Percentiles rank a stretch among this genome's conserved stretches.
These are phyloP conservation scores for Diaporthe eres DNA, from an alignment of 2,329 filamentous ascomycete species.

Conservation along the genomic window DNA sequence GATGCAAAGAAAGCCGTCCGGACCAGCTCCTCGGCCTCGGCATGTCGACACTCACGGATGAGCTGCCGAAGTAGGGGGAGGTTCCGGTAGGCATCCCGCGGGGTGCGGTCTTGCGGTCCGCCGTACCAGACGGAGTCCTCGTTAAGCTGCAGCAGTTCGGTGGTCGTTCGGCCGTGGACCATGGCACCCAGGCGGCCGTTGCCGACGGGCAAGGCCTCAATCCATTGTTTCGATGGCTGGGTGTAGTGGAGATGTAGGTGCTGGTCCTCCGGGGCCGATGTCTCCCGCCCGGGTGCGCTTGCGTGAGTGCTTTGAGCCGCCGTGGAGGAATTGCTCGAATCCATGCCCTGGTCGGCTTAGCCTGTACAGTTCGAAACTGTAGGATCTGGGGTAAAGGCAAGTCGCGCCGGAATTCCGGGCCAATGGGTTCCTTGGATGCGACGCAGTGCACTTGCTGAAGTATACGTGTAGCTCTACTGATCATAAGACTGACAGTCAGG, in stretches of 20 bases:
- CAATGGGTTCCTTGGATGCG: background rate
- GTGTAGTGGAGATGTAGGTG: conserved; percentile 48
- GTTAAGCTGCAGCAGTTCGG: conserved; percentile 61
- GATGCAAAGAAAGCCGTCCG: conserved; percentile 59
- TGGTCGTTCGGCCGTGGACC: conserved; percentile 59
- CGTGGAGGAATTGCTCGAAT: background rate
- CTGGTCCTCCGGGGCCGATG: background rate
- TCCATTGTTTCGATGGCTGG: conserved; percentile 50
- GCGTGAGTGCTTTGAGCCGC: background rate
- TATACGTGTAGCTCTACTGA: background rate
- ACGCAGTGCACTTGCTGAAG: background rate
- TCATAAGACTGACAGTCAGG: background rate
- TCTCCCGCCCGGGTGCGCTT: background rate
- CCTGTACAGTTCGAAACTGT: background rate
- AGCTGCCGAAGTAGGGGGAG: conserved; percentile 56
- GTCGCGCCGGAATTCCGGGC: conserved; percentile 35
- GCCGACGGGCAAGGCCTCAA: conserved; percentile 60
- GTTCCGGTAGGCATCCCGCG: conserved; percentile 53
- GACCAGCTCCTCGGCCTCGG: conserved; percentile 57
- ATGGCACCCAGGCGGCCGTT: conserved; percentile 61
- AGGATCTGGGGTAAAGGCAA: conserved; percentile 1
- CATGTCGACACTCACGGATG: conserved; percentile 56
- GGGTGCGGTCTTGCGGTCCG: conserved; percentile 58
- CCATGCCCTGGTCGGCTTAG: conserved; percentile 1
- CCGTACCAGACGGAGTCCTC: conserved; percentile 65